Evolutionary conservation across 176 grass and related monocot genomes (phyloP).

Genomic region (Zoysia japonica): DNA sequence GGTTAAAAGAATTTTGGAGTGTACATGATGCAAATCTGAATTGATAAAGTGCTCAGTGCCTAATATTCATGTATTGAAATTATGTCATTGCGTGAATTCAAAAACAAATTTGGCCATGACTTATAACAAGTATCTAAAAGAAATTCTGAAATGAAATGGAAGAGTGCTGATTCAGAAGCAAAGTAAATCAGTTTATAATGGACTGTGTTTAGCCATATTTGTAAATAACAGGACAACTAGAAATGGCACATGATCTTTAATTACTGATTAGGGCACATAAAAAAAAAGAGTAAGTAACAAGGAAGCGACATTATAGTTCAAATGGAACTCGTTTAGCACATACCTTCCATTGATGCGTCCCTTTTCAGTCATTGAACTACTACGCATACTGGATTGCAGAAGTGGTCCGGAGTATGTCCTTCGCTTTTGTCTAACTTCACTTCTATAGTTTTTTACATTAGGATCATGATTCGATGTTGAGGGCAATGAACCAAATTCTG

Average conservation of each 20-base stretch:
- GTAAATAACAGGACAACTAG: conserved; percentile 14
- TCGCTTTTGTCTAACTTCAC: conserved; percentile 58
- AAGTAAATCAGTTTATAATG: not conserved
- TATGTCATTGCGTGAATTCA: not conserved
- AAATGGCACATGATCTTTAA: not conserved
- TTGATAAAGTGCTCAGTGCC: not conserved
- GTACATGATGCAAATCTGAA: not conserved
- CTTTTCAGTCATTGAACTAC: conserved; percentile 51
- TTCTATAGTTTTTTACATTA: conserved; percentile 39
- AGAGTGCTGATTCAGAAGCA: not conserved
- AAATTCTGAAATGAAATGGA: not conserved
- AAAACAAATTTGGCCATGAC: conserved; percentile 12
- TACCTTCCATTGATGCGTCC: conserved; percentile 56
- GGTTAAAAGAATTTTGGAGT: not conserved
- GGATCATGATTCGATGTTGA: conserved; percentile 60
- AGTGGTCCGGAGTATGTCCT: conserved; percentile 70
- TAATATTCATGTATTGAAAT: conserved; percentile 10
- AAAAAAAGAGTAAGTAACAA: not conserved
- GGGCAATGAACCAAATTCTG: conserved; percentile 46
- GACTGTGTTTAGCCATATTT: not conserved
- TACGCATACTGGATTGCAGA: conserved; percentile 40
- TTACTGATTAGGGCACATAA: not conserved
- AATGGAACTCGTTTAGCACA: not conserved
- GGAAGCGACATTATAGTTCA: not conserved
- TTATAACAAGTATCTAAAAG: not conserved